Evolutionary conservation across 192 early-diverging fungal genomes (phyloP), one percentile per base, ranked within the genome.

Genomic region (Coemansia sp.): DNA sequence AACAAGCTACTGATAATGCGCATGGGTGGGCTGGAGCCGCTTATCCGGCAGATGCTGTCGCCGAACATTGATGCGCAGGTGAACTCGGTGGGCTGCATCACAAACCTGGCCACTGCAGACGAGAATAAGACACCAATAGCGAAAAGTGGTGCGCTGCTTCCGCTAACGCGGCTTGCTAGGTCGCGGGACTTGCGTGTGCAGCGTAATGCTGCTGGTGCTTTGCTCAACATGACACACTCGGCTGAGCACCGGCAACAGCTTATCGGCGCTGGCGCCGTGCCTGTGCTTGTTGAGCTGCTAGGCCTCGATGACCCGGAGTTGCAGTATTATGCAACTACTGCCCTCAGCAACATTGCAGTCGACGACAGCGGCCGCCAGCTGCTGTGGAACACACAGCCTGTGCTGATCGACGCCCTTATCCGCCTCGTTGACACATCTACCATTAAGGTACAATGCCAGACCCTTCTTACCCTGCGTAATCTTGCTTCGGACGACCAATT

Each of bases 71-170:
- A 95, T 67, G 92, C 94, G n/a, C 92, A 94, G 78, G 92, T 91
- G 69, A 95, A 95, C 76, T 92, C 93, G 11, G 94, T 95, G 19
- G 94, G 94, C 14, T 95, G 94, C 79, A 93, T 95, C 65, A 95
- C 94, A 0, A 95, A 95, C 57, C 85, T 95, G 61, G 92, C 93
- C 5, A 94, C 94, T 4, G 64, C 72, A 85, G 93, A 95, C 57
- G 93, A 91, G 54, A 95, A 94, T 84, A 95, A 95, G 77, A 88
- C 87, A 57, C 88, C 85, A 68, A 94, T 95, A 71, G 91, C 93
- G 63, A 91, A 89, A 68, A 91, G 91, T 46, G 92, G 90, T 31
- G 92, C 91, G 3, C 75, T 94, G 33, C 83, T 88, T 23, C 85
- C 89, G 32, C 68, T 95, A 66, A 88, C 87, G 22, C 76, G 88